phyloP scores from a whole-genome alignment of 768 basidiomycete species.

The Favolaschia claudopus region DNA sequence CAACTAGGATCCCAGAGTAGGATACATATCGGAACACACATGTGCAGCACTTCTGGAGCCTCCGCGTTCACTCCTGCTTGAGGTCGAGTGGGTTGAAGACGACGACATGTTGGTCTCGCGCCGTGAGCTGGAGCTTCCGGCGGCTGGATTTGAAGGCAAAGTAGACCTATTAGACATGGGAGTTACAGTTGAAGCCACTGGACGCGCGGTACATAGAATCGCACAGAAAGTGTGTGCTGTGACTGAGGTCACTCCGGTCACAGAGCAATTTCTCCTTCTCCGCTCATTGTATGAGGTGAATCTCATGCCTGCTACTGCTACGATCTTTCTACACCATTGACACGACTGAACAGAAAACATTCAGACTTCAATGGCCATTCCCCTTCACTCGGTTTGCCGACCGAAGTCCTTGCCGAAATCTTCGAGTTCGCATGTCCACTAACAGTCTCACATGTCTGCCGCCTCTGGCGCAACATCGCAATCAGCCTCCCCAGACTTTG shows the following conservation, averaged over 20 bases:
- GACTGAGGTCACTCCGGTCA: too few species aligned
- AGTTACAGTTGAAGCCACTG: not conserved
- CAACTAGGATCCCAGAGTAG: conserved; percentile 14
- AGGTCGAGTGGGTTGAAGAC: conserved; percentile 55
- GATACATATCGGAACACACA: conserved; percentile 36
- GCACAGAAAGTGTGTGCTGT: not conserved
- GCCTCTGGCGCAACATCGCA: not conserved
- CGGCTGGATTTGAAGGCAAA: conserved; percentile 14
- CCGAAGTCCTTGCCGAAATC: conserved; percentile 5
- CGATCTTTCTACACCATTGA: too few species aligned
- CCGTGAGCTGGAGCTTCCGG: conserved; percentile 43
- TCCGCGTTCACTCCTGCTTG: conserved; percentile 50
- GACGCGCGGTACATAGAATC: not conserved
- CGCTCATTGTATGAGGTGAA: too few species aligned
- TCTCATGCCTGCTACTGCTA: too few species aligned
- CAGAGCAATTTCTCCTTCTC: too few species aligned
- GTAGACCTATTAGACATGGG: conserved; percentile 13
- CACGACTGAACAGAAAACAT: too few species aligned
- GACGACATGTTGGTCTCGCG: conserved; percentile 59
- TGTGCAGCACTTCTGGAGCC: conserved; percentile 43
- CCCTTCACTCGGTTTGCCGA: not conserved
- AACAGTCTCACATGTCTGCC: conserved; percentile 1
- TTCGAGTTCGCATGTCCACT: not conserved
- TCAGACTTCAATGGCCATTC: not conserved
- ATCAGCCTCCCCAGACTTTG: not conserved